These are phyloP conservation scores for Fusarium sp. DNA, from an alignment of 2,329 filamentous ascomycete genomes.

Conservation along the genomic window DNA sequence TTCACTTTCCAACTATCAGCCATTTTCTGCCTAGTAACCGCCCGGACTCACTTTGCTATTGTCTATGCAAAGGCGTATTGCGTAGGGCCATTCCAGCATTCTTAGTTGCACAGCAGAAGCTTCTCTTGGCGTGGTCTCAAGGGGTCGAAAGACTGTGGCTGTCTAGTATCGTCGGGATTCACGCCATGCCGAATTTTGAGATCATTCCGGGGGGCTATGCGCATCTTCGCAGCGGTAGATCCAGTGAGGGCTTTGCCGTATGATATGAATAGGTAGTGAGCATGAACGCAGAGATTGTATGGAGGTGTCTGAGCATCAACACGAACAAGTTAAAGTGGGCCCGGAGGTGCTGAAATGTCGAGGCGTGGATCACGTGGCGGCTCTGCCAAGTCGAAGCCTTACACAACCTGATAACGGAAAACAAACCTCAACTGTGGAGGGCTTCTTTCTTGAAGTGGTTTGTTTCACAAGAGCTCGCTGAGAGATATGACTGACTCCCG, in stretches of 20 bases:
- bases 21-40: not conserved
- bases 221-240: not conserved
- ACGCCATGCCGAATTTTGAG: not conserved
- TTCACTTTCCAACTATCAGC: not conserved
- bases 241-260: not conserved
- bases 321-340: not conserved
- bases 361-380: not conserved
- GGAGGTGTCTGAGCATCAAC: not conserved
- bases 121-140: not conserved
- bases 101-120: not conserved
- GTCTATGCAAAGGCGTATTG: not conserved
- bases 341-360: not conserved
- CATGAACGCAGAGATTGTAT: not conserved
- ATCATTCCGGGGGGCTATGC: too few relatives aligned
- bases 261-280: not conserved
- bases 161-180: not conserved
- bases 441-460: not conserved
- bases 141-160: not conserved
- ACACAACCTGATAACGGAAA: not conserved
- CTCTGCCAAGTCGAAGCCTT: not conserved
- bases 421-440: not conserved
- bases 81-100: not conserved
- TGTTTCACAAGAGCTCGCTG: too few relatives aligned
- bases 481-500: not conserved
- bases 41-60: not conserved